Base-by-base conservation (phyloP, 2,329 filamentous ascomycete genomes). In the Escovopsis sp. region DNA sequence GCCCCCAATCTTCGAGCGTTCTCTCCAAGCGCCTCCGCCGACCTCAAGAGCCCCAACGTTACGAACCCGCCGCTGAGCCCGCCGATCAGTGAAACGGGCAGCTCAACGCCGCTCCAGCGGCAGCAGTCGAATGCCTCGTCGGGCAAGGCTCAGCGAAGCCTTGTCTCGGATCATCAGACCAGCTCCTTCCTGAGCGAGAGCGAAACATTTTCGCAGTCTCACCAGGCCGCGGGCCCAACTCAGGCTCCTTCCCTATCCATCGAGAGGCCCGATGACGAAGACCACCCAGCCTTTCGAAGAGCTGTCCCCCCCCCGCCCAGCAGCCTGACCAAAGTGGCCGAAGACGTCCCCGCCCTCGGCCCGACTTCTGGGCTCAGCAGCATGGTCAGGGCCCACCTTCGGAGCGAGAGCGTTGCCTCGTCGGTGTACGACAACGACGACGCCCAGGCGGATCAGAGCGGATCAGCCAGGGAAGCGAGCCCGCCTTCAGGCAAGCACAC, bases 361-460 rank as follows among this genome's bases (percentile, higher is more conserved):
- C 78, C 81, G 0, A 63, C 63, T 13, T 36, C 51, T 10, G 85
- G 83, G 1, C 64, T 94, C 13, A 88, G 79, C 48, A 81, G 80
- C 2, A 71, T 94, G 63, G 77, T 94, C 31, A 75, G 80, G 23
- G 79, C 87, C 41, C 90, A 96, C 61, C 61, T 96, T 28, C 76
- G 90, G 34, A 75, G 75, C 25, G 75, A 79, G 43, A 96, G 88
- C 57, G 79, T 78, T 39, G 70, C 75, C 12, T 96, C 88, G 1
- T 92, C 85, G 0, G 66, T 90, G 18, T 85, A 84, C 45, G 73
- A 71, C 18, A 17, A 62, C 61, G 28, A 54, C 49, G 41, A 58
- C 43, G 16, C 12, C 5, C 15, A 29, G 19, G 28, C 27, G 10
- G 25, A 16, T 17, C 16, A 29, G 33, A 35, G 15, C 11, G 14